Evolutionary conservation across 306 rosid species (phyloP).

Genomic region (Casuarina cunninghamiana): DNA sequence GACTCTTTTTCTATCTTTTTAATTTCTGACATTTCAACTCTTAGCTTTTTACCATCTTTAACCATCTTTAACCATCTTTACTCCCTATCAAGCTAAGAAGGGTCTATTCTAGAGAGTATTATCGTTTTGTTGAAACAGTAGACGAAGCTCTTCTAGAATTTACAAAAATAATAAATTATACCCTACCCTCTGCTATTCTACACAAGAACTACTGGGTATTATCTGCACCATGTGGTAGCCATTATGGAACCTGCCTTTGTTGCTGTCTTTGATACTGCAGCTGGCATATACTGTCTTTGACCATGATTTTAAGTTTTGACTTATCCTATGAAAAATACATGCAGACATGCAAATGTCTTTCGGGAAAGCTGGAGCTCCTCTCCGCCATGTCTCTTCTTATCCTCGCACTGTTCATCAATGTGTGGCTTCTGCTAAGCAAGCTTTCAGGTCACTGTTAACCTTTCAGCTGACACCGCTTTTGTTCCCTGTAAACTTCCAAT

Average conservation of each 20-base stretch:
- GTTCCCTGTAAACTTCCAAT: background rate
- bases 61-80: background rate
- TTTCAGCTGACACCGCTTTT: background rate
- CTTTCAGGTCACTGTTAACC: background rate
- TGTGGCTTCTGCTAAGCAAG: background rate
- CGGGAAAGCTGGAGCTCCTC: conserved; percentile 12
- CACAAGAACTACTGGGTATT: background rate
- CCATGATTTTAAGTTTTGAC: conserved; percentile 34
- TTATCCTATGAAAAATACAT: conserved; percentile 20
- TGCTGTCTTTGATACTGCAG: conserved; percentile 24
- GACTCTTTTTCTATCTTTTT: background rate
- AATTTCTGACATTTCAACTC: background rate
- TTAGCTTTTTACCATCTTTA: too few species aligned
- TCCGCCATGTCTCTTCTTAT: conserved; percentile 33
- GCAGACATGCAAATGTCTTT: conserved; percentile 23
- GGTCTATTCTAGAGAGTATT: background rate
- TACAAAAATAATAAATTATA: background rate
- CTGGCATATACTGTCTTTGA: conserved; percentile 42
- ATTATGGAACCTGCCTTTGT: conserved; percentile 39
- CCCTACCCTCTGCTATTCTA: background rate
- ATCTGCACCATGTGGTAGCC: conserved; percentile 8
- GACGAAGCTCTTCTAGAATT: background rate
- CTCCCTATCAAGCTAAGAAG: background rate
- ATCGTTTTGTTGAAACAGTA: background rate
- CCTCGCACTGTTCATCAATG: conserved; percentile 18